These are phyloP conservation scores for Colletotrichum paranaense DNA, from an alignment of 2,329 filamentous ascomycete species.

Conservation along the genomic window DNA sequence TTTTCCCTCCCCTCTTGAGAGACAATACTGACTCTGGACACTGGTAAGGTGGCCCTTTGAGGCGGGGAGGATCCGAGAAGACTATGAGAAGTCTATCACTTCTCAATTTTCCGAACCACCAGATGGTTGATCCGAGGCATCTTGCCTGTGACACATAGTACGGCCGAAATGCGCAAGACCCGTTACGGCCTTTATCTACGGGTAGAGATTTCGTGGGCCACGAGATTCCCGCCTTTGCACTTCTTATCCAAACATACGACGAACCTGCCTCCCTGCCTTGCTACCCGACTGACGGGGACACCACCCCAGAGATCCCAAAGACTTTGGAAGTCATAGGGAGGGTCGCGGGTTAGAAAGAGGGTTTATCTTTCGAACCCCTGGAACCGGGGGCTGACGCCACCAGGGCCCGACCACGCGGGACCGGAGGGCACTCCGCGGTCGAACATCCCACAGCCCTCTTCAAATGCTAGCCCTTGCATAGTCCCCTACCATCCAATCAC, in stretches of 20 bases:
- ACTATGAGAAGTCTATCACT: neutral
- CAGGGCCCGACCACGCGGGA: constrained; percentile 30
- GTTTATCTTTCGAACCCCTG: constrained; percentile 13
- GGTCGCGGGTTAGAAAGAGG: neutral
- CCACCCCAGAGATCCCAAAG: neutral
- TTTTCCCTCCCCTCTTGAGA: neutral
- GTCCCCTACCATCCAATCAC: constrained; percentile 5
- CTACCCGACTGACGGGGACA: neutral
- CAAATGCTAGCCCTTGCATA: constrained; percentile 19
- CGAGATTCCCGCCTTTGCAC: neutral
- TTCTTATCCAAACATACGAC: neutral
- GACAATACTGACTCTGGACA: neutral
- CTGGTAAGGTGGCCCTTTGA: neutral
- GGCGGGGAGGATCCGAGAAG: neutral
- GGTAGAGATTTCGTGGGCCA: neutral
- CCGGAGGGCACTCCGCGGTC: constrained; percentile 15
- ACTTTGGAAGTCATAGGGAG: neutral
- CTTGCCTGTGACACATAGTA: constrained; percentile 4
- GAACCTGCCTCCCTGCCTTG: neutral
- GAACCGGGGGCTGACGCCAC: constrained; percentile 17
- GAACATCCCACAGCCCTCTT: neutral
- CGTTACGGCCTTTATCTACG: constrained; percentile 31
- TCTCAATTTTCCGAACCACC: neutral
- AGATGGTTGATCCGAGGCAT: neutral
- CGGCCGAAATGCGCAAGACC: constrained; percentile 23